Evolutionary conservation across 148 eudicot species (phyloP), one percentile per base, ranked within the genome.

Genomic region (Rhododendron henanense): DNA sequence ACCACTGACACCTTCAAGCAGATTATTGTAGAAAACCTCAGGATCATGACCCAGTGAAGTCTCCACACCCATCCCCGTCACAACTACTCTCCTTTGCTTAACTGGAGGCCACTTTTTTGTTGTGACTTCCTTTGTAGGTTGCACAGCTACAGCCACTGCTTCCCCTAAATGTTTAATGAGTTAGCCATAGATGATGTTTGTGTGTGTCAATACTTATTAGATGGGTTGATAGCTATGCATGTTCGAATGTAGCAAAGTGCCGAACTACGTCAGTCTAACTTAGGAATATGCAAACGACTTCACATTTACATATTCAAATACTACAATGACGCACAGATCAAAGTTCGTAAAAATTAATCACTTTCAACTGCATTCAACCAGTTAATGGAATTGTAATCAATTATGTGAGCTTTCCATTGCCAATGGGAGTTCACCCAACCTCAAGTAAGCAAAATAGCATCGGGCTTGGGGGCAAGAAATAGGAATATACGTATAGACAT

Each of bases 1-100:
- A 81, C 99, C 99, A 86, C 99, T 96, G 83, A 95, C 93, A 88
- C 99, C 99, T 87, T 96, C 97, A 80, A 96, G 98, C 91, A 96
- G 90, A 87, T 96, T 95, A 80, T 91, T 90, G 90, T 95, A 96
- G 85, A 95, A 94, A 77, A 90, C 93, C 86, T 93, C 96, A 59
- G 91, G 91, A 84, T 94, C 97, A 88, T 91, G 92, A 84, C 99
- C 98, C 85, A 96, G 73, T 37, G 98, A 92, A 63, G 94, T 90
- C 79, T 91, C 99, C 86, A 96, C 95, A 82, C 99, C 98, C 94
- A 96, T 91, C 78, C 99, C 99, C 18, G 98, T 96, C 83, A 95
- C 98, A 79, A 96, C 99, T 37, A 96, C 98, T 85, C 98, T 87
- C 89, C 95, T 93, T 85, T 93, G 87, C 89, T 92, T 92, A 23